phyloP scores from a whole-genome alignment of 306 rosid genomes.

The Trichosanthes truncata region DNA sequence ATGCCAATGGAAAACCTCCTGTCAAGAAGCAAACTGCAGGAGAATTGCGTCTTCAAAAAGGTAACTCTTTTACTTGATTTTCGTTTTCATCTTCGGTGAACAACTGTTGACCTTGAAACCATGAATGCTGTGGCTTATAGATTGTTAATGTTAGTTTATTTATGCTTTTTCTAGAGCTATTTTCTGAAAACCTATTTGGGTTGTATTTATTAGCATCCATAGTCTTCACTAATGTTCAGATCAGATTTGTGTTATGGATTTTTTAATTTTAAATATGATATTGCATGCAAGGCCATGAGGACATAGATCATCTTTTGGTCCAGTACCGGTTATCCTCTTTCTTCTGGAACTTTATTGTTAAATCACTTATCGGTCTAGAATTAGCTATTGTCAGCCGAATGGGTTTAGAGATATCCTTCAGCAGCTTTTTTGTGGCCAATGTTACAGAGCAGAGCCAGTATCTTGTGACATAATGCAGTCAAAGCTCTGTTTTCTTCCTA shows the following conservation, averaged over 20 bases:
- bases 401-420: neutral
- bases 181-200: neutral
- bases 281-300: neutral
- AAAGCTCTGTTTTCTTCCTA: neutral
- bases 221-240: neutral
- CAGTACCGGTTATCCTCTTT: neutral
- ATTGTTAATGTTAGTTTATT: neutral
- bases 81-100: neutral
- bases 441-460: too few relatives aligned
- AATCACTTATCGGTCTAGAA: neutral
- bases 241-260: neutral
- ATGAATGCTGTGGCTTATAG: neutral
- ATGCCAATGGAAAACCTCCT: constrained; percentile 34
- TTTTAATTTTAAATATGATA: neutral
- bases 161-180: neutral
- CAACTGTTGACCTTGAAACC: constrained; percentile 1
- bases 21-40: constrained; percentile 45
- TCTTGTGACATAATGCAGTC: neutral
- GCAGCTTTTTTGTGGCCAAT: too few relatives aligned
- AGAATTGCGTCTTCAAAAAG: constrained; percentile 49
- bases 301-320: neutral
- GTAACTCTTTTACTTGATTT: constrained; percentile 6
- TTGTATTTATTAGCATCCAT: neutral
- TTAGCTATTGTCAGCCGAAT: neutral
- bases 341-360: neutral